These are phyloP conservation scores for Erysimum cheiri DNA, from an alignment of 441 rosid genomes.

Conservation along the genomic window DNA sequence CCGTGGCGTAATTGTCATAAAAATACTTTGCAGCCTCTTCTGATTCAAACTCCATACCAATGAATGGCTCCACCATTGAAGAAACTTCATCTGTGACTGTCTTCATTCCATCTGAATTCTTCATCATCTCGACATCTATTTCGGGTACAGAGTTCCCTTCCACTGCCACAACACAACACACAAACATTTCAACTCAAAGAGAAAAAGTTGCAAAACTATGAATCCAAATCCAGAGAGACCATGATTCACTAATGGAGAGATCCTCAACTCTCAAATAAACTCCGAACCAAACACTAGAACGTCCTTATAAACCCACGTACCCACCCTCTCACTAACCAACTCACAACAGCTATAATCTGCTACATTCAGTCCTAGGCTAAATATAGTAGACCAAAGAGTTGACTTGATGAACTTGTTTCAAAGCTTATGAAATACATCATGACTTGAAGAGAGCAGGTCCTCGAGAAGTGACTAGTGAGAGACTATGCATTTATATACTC, in stretches of 20 bases:
- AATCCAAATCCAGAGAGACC: neutral
- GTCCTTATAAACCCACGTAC: neutral
- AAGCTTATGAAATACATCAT: neutral
- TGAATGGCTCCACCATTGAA: conserved; percentile 57
- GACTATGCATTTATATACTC: conserved; percentile 6
- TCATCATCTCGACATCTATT: conserved; percentile 50
- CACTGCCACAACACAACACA: conserved; percentile 53
- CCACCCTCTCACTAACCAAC: neutral
- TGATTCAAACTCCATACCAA: conserved; percentile 80
- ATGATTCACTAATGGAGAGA: neutral
- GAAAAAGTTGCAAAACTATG: conserved; percentile 1
- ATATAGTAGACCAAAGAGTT: neutral
- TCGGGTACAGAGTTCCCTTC: conserved; percentile 51
- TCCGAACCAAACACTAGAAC: neutral
- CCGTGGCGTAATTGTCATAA: conserved; percentile 68
- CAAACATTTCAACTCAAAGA: neutral
- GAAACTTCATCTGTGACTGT: conserved; percentile 41
- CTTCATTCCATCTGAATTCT: conserved; percentile 52
- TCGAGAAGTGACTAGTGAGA: neutral
- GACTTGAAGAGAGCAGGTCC: neutral
- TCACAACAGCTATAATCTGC: neutral
- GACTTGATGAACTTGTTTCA: neutral
- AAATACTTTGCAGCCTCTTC: conserved; percentile 71
- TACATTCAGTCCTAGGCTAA: neutral
- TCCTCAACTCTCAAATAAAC: neutral